Evolutionary conservation across 345 rosid species (phyloP).

Genomic region (Citrus trifoliata): DNA sequence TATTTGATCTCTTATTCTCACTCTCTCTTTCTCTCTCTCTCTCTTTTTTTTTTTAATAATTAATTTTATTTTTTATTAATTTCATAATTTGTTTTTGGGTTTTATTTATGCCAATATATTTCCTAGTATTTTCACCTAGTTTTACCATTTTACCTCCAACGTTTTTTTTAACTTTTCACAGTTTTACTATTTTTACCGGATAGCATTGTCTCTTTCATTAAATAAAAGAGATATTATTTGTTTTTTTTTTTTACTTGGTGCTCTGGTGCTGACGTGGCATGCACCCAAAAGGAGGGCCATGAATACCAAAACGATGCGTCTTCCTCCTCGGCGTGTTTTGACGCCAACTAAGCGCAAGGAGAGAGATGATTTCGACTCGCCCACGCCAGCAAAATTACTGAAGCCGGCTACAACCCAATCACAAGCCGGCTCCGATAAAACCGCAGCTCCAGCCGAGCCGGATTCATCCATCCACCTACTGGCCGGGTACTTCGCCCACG

Average conservation of each 20-base stretch:
- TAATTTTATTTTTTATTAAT: neutral
- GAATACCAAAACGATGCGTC: slow-evolving; percentile 88
- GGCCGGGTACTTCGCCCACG: slow-evolving; percentile 85
- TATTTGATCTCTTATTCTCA: neutral
- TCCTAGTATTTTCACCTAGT: neutral
- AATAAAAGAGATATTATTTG: neutral
- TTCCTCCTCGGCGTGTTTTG: slow-evolving; percentile 70
- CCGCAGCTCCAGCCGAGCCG: slow-evolving; percentile 10
- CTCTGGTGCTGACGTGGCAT: slow-evolving; percentile 65
- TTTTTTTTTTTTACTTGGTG: neutral
- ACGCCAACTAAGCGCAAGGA: slow-evolving; percentile 70
- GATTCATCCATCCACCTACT: slow-evolving; percentile 49
- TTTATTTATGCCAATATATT: neutral
- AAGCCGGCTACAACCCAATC: neutral
- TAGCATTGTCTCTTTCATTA: neutral
- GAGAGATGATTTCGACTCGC: slow-evolving; percentile 41
- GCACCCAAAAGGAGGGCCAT: slow-evolving; percentile 32
- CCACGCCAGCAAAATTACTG: neutral
- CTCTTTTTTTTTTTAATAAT: neutral
- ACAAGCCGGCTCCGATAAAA: slow-evolving; percentile 18
- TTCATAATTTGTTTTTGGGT: neutral
- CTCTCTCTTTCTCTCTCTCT: neutral
- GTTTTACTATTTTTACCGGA: neutral
- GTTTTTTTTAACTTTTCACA: slow-evolving; percentile 6
- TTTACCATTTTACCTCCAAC: neutral